Conservation (phyloP, 352 stramenopile genomes). For the Globisporangium sylvaticum region DNA sequence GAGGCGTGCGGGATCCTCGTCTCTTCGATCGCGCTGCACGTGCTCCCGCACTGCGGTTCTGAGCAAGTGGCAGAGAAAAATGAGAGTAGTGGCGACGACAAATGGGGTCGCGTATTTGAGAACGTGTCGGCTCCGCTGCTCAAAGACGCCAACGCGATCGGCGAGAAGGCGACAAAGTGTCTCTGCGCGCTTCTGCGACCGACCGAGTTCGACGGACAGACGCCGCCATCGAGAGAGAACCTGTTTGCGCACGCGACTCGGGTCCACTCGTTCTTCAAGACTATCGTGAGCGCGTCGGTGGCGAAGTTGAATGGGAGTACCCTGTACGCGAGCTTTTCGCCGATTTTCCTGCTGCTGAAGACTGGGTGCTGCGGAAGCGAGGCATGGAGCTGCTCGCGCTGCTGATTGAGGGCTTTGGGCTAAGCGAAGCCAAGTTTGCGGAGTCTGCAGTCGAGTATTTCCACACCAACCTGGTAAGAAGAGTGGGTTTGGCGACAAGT, state of each 20-base stretch:
- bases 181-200: conserved; percentile 42
- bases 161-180: conserved; percentile 45
- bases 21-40: conserved; percentile 42
- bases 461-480: conserved; percentile 25
- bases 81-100: background rate
- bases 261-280: conserved; percentile 34
- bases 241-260: conserved; percentile 29
- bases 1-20: conserved; percentile 53
- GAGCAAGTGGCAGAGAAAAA: background rate
- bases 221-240: conserved; percentile 22
- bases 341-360: conserved; percentile 49
- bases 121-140: conserved; percentile 31
- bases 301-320: conserved; percentile 48
- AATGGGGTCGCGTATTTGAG: conserved; percentile 22
- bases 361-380: conserved; percentile 55
- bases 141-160: conserved; percentile 39
- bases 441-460: conserved; percentile 25
- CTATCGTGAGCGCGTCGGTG: conserved; percentile 29
- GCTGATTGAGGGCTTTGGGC: conserved; percentile 38
- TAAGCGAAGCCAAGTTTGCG: conserved; percentile 24
- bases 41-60: conserved; percentile 25
- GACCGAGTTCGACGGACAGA: conserved; percentile 50
- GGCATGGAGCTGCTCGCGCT: conserved; percentile 47
- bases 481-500: background rate
- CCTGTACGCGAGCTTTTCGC: conserved; percentile 37